A percentile compares a stretch with the other conserved stretches of the same genome.
phyloP scores from a whole-genome alignment of 164 flowering plant species.

The Kalanchoe fedtschenkoi region DNA sequence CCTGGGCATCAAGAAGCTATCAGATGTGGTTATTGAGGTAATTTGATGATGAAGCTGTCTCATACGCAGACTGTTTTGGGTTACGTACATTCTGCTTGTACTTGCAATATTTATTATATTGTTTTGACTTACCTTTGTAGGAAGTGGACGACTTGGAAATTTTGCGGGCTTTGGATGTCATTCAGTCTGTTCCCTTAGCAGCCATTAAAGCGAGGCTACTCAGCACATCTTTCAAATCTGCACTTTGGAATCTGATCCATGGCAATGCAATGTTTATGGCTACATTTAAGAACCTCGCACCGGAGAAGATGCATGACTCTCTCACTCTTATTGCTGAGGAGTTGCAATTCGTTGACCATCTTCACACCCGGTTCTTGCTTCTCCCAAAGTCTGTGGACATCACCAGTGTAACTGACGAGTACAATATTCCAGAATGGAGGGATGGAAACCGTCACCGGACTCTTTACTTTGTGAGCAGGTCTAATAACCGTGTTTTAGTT shows the following conservation, averaged over 20 bases:
- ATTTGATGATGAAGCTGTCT: neutral
- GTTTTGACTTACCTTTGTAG: slow-evolving; percentile 26
- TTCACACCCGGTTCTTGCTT: slow-evolving; percentile 67
- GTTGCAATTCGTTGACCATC: slow-evolving; percentile 57
- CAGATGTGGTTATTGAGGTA: slow-evolving; percentile 90
- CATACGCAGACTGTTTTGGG: neutral
- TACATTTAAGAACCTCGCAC: slow-evolving; percentile 17
- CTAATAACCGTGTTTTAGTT: slow-evolving; percentile 34
- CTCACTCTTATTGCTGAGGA: slow-evolving; percentile 49
- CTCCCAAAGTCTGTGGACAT: slow-evolving; percentile 64
- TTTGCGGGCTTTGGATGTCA: slow-evolving; percentile 35
- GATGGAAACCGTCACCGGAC: slow-evolving; percentile 42
- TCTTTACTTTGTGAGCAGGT: slow-evolving; percentile 49
- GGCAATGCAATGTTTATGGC: slow-evolving; percentile 23
- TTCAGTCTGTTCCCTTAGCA: slow-evolving; percentile 46
- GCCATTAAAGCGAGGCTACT: slow-evolving; percentile 41
- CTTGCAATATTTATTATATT: neutral
- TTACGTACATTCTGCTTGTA: neutral
- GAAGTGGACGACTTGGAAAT: slow-evolving; percentile 47
- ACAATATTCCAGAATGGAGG: slow-evolving; percentile 57
- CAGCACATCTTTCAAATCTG: slow-evolving; percentile 58
- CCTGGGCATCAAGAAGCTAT: slow-evolving; percentile 69
- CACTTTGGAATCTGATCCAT: slow-evolving; percentile 46
- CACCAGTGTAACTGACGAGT: slow-evolving; percentile 39
- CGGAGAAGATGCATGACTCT: slow-evolving; percentile 28